Evolutionary conservation across 2,329 filamentous ascomycete species (phyloP).

Genomic region (Colletotrichum limetticola): DNA sequence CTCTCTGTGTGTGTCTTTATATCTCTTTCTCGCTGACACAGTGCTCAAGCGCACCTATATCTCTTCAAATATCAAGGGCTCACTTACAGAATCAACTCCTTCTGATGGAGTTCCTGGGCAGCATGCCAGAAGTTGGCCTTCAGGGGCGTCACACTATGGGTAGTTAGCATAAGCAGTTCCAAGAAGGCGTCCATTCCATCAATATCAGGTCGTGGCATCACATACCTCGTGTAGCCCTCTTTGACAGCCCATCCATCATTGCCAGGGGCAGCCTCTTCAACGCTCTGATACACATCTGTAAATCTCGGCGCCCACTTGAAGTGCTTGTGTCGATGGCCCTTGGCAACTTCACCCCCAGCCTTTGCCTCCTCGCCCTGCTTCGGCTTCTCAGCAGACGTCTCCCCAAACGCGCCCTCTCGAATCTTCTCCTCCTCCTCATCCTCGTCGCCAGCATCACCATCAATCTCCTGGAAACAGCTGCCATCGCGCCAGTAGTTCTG

Average conservation of each 20-base stretch:
- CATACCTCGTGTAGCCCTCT: slow-evolving; percentile 85
- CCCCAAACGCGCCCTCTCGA: slow-evolving; percentile 70
- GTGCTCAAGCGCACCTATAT: background rate
- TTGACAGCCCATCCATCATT: slow-evolving; percentile 95
- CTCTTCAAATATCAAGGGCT: slow-evolving; percentile 40
- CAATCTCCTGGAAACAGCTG: slow-evolving; percentile 86
- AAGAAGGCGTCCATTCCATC: background rate
- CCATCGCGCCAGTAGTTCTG: slow-evolving; percentile 91
- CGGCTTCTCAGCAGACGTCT: slow-evolving; percentile 37
- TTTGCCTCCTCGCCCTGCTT: slow-evolving; percentile 37
- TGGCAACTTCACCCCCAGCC: slow-evolving; percentile 46
- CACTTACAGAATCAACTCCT: slow-evolving; percentile 87
- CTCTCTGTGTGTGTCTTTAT: background rate
- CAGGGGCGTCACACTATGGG: slow-evolving; percentile 82
- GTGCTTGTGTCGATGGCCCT: slow-evolving; percentile 77
- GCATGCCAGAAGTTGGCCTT: slow-evolving; percentile 93
- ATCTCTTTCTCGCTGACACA: background rate
- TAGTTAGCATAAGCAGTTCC: slow-evolving; percentile 23
- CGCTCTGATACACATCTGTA: slow-evolving; percentile 85
- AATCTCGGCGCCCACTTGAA: slow-evolving; percentile 96
- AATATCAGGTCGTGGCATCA: slow-evolving; percentile 32
- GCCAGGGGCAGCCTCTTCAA: slow-evolving; percentile 81
- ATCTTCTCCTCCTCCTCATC: slow-evolving; percentile 80
- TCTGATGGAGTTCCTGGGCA: slow-evolving; percentile 68
- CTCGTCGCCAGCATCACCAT: slow-evolving; percentile 71